Percentiles rank a stretch among this genome's conserved stretches.
Evolutionary conservation across 768 basidiomycete species (phyloP).

Genomic region (Rubroboletus satanas): DNA sequence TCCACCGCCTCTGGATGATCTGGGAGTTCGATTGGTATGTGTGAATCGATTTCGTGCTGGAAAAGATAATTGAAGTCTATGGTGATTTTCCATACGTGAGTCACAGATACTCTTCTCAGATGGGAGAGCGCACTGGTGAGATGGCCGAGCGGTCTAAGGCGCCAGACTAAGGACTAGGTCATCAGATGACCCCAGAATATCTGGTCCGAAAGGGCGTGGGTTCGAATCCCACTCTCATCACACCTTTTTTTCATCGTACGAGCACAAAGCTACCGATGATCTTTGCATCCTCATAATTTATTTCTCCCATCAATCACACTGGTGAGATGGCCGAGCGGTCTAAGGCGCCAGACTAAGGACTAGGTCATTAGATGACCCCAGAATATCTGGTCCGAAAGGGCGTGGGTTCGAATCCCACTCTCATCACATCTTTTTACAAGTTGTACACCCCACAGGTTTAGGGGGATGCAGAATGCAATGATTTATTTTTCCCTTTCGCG

Average conservation of each 20-base stretch:
- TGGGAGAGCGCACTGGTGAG: slow-evolving; percentile 18
- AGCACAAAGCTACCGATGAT: neutral
- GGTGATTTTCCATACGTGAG: neutral
- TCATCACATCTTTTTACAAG: slow-evolving; percentile 16
- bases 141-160: slow-evolving; percentile 63
- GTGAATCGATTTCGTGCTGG: neutral
- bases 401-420: slow-evolving; percentile 43
- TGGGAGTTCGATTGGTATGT: neutral
- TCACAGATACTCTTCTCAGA: neutral
- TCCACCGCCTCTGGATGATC: neutral
- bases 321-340: slow-evolving; percentile 57
- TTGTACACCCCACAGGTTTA: neutral
- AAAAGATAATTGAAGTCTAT: too few species aligned
- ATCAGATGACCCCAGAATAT: slow-evolving; percentile 26
- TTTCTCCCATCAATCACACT: neutral
- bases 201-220: slow-evolving; percentile 41
- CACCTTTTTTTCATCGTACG: neutral
- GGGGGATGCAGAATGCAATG: too few species aligned
- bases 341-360: slow-evolving; percentile 60
- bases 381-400: slow-evolving; percentile 38
- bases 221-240: slow-evolving; percentile 41
- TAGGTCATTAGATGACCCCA: slow-evolving; percentile 29
- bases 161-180: slow-evolving; percentile 51
- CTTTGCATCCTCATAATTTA: neutral
- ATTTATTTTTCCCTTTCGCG: too few species aligned